Evolutionary conservation across 371 early-diverging fungal genomes (phyloP).

Genomic region (Paraphysoderma sedebokerense): DNA sequence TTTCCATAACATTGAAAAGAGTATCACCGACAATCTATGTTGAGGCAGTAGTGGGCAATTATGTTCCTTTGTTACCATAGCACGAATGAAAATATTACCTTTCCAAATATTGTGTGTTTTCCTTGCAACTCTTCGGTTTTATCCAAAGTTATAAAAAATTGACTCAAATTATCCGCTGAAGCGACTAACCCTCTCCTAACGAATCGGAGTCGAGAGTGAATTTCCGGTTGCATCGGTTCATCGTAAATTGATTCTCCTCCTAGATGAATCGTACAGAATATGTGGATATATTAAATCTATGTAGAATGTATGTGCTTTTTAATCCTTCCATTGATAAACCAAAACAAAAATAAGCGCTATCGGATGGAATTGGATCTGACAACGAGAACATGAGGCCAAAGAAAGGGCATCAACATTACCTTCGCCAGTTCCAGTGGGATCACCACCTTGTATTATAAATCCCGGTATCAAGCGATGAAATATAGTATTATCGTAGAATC

Average conservation of each 20-base stretch:
- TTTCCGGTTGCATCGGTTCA: slow-evolving; percentile 71
- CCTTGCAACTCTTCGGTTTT: slow-evolving; percentile 64
- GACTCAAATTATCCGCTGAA: slow-evolving; percentile 81
- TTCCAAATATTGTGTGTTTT: slow-evolving; percentile 83
- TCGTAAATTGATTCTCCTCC: slow-evolving; percentile 85
- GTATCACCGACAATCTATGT: slow-evolving; percentile 72
- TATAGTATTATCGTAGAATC: slow-evolving; percentile 62
- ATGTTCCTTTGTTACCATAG: neutral
- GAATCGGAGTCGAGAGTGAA: slow-evolving; percentile 77
- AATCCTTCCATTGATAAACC: slow-evolving; percentile 8
- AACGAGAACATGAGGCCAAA: no score
- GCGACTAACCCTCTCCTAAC: slow-evolving; percentile 73
- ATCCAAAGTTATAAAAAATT: slow-evolving; percentile 89
- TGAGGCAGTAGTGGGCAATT: neutral
- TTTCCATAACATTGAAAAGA: slow-evolving; percentile 71
- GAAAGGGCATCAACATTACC: no score
- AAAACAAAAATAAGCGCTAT: neutral
- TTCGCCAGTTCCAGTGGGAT: slow-evolving; percentile 72
- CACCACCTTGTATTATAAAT: slow-evolving; percentile 95
- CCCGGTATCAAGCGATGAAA: slow-evolving; percentile 77
- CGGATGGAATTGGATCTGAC: no score
- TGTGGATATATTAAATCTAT: neutral
- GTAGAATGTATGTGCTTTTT: neutral
- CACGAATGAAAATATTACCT: slow-evolving; percentile 20
- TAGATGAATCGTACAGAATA: no score